A percentile compares a stretch with the other conserved stretches of the same genome.
Evolutionary conservation across 2,329 filamentous ascomycete species (phyloP).

Genomic region (Falciphora oryzae): DNA sequence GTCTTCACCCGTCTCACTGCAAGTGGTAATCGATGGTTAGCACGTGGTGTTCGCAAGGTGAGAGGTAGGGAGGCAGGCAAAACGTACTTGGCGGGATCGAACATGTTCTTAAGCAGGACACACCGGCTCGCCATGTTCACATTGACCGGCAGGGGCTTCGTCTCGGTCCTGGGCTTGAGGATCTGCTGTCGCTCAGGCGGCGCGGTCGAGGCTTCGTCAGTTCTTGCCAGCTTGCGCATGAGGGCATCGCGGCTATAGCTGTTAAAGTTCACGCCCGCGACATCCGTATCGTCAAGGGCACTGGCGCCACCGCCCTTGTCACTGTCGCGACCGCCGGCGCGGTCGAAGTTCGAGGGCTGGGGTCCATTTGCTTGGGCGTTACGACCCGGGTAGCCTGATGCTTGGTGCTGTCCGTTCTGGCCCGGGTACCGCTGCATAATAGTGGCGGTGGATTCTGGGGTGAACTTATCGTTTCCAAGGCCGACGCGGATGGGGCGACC

Average conservation of each 20-base stretch:
- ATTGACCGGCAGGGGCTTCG: conserved; percentile 73
- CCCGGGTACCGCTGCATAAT: conserved; percentile 88
- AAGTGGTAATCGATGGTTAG: conserved; percentile 25
- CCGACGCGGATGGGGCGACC: conserved; percentile 96
- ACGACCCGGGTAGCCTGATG: conserved; percentile 34
- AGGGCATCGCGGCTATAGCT: conserved; percentile 97
- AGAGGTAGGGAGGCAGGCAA: not conserved
- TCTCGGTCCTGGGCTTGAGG: conserved; percentile 71
- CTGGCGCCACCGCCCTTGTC: conserved; percentile 89
- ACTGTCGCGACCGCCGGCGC: conserved; percentile 79
- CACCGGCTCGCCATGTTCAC: conserved; percentile 92
- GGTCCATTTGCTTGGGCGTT: conserved; percentile 41
- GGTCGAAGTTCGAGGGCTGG: conserved; percentile 83
- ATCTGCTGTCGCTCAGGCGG: conserved; percentile 62
- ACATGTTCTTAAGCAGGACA: conserved; percentile 93
- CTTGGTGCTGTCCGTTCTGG: conserved; percentile 52
- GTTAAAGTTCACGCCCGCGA: conserved; percentile 98
- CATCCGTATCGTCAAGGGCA: conserved; percentile 94
- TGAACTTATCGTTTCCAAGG: conserved; percentile 99
- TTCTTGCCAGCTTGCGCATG: conserved; percentile 97
- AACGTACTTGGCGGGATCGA: conserved; percentile 83
- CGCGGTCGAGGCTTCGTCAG: conserved; percentile 69
- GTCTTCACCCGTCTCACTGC: conserved; percentile 74
- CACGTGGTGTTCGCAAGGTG: conserved; percentile 1
- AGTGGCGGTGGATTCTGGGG: conserved; percentile 90